A percentile compares a stretch with the other conserved stretches of the same genome.
These are phyloP conservation scores for Gardenia jasminoides DNA, from an alignment of 257 asterid species.

Conservation along the genomic window DNA sequence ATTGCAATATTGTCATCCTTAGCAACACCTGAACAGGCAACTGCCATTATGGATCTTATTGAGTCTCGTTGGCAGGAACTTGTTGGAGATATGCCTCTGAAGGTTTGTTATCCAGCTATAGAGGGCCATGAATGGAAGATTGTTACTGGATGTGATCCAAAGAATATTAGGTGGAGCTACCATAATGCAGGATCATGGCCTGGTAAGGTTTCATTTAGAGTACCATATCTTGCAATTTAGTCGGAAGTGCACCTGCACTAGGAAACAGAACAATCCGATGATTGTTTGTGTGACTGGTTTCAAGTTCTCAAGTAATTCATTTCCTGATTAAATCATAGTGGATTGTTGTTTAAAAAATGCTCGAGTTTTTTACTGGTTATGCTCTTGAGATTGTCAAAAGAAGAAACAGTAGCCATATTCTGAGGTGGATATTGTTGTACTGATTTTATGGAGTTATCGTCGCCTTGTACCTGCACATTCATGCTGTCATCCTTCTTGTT, in stretches of 20 bases:
- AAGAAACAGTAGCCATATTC: neutral
- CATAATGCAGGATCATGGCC: constrained; percentile 83
- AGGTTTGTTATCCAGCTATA: constrained; percentile 73
- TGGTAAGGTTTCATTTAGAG: constrained; percentile 28
- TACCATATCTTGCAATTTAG: neutral
- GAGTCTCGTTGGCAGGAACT: constrained; percentile 69
- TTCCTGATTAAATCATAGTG: neutral
- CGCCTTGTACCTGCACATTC: neutral
- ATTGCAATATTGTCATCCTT: constrained; percentile 62
- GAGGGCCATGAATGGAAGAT: constrained; percentile 71
- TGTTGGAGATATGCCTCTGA: constrained; percentile 77
- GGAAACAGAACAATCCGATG: neutral
- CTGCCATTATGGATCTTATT: constrained; percentile 66
- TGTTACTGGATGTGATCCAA: constrained; percentile 63
- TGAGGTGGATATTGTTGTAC: neutral
- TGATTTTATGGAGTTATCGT: neutral
- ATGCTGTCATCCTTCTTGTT: neutral
- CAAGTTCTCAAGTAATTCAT: neutral
- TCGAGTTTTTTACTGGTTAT: neutral
- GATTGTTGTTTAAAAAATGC: neutral
- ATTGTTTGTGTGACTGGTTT: neutral
- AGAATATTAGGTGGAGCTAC: constrained; percentile 73
- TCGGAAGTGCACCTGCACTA: neutral
- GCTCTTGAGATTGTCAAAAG: neutral
- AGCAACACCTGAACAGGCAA: constrained; percentile 59